Evolutionary conservation across 148 eudicot species (phyloP).

Genomic region (Linanthus parryae): DNA sequence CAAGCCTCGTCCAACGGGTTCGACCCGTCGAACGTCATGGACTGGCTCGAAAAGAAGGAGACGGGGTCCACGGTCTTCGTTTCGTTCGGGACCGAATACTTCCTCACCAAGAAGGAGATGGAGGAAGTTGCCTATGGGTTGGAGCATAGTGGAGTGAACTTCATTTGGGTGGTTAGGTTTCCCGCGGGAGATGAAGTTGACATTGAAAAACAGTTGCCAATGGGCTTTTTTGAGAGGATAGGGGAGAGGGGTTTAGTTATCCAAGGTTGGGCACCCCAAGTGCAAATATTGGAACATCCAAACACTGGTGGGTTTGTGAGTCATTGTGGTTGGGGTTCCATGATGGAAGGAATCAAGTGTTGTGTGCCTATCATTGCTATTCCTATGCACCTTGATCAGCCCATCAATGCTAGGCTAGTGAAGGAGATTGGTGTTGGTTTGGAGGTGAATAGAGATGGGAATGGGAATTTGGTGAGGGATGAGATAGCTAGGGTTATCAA

Average conservation of each 20-base stretch:
- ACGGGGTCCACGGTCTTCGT: slow-evolving; percentile 7
- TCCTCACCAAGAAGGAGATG: not conserved
- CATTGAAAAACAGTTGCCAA: slow-evolving; percentile 5
- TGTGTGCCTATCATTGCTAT: not conserved
- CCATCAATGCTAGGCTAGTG: not conserved
- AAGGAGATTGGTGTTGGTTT: not conserved
- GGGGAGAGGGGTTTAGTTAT: not conserved
- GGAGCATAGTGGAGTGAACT: slow-evolving; percentile 9
- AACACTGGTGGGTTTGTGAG: not conserved
- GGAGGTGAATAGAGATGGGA: not conserved
- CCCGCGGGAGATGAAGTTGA: not conserved
- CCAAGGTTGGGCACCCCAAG: slow-evolving; percentile 2
- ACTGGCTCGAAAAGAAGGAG: slow-evolving; percentile 13
- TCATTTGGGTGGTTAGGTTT: slow-evolving; percentile 18
- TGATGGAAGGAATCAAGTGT: not conserved
- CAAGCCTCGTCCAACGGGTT: not conserved
- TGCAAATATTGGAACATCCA: not conserved
- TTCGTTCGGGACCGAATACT: slow-evolving; percentile 6
- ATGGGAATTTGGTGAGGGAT: not conserved
- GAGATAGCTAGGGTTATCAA: slow-evolving; percentile 2
- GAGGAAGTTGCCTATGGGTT: slow-evolving; percentile 1
- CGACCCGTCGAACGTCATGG: not conserved
- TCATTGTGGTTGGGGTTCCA: slow-evolving; percentile 2
- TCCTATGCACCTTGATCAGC: slow-evolving; percentile 6
- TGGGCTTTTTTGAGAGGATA: not conserved